These are phyloP conservation scores for Brasilioporus rufonigricans DNA, from an alignment of 768 basidiomycete genomes.

Conservation along the genomic window DNA sequence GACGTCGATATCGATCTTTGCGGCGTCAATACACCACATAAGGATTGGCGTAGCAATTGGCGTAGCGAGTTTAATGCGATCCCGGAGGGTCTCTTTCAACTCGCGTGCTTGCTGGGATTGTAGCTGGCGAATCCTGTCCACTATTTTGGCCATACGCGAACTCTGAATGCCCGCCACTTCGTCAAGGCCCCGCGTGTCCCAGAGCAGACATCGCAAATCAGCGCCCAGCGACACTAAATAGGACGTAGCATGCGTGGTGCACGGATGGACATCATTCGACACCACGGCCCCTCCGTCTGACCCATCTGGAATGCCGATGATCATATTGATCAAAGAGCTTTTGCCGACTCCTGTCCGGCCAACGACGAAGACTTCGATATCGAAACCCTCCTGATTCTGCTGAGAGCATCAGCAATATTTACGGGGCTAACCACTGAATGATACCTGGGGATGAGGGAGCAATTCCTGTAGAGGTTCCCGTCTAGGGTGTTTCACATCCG, in stretches of 20 bases:
- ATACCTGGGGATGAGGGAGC: no score
- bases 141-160: constrained; percentile 5
- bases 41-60: no score
- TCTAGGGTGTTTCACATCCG: no score
- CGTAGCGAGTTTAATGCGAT: constrained; percentile 1
- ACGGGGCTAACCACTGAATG: no score
- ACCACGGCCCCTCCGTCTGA: constrained; percentile 9
- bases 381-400: constrained; percentile 9
- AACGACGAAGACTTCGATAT: constrained; percentile 21
- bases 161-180: constrained; percentile 15
- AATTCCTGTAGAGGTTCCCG: no score
- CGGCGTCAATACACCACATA: constrained; percentile 27
- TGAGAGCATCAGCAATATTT: constrained; percentile 6
- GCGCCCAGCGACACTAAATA: constrained; percentile 6
- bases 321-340: constrained; percentile 27
- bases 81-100: constrained; percentile 12
- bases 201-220: constrained; percentile 15
- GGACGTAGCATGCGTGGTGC: constrained; percentile 10
- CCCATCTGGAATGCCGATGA: constrained; percentile 11
- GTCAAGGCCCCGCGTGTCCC: constrained; percentile 28
- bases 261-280: constrained; percentile 17
- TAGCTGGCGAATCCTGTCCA: constrained; percentile 11
- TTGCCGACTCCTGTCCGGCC: constrained; percentile 28
- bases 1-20: constrained; percentile 10
- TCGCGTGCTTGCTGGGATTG: constrained; percentile 17